Evolutionary conservation across 2,329 filamentous ascomycete species (phyloP), one percentile per base, ranked within the genome.

Genomic region (Colletotrichum sp.): DNA sequence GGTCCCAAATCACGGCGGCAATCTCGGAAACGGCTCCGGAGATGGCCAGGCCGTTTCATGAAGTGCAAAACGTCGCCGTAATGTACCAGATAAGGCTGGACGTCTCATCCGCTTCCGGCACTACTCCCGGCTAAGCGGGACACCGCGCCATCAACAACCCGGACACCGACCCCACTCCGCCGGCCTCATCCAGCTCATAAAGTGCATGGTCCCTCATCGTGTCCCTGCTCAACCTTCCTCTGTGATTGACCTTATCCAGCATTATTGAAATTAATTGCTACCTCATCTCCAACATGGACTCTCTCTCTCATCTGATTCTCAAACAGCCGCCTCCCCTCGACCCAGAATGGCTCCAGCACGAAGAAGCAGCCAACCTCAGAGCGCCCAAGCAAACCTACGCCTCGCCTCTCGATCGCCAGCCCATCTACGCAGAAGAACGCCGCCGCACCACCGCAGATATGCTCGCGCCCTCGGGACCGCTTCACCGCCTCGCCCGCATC

Each of bases 381-480:
- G 71, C 73, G 7, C 80, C 81, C n/a, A 81, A 81, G 38, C 79
- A 79, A 8, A 67, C 62, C 21, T 74, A 80, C 36, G 77, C 82
- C 21, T 79, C 79, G 12, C 78, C 80, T 7, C 62, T 83, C 26
- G 81, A 82, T 32, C 83, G 83, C 60, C 87, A 88, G 75, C 80
- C 82, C 10, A 62, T 81, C 58, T 89, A 89, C 78, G 85, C 84
- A 4, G 78, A 81, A 38, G 82, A 85, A 48, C 87, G 88, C 76
- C 84, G 84, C 58, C 80, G 80, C 8, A 80, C 83, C 24, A 84
- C 85, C 55, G 79, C 80, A 3, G 76, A 77, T 13, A 83, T 88
- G 79, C 84, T 85, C 21, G 79, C 80, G 0, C 80, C 83, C 1
- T 84, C 81, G 6, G 81, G 82, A 0, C 81, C 83, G 24, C 84